Evolutionary conservation across 2,329 filamentous ascomycete species (phyloP), one percentile per base, ranked within the genome.

Genomic region (Talaromyces pinophilus): DNA sequence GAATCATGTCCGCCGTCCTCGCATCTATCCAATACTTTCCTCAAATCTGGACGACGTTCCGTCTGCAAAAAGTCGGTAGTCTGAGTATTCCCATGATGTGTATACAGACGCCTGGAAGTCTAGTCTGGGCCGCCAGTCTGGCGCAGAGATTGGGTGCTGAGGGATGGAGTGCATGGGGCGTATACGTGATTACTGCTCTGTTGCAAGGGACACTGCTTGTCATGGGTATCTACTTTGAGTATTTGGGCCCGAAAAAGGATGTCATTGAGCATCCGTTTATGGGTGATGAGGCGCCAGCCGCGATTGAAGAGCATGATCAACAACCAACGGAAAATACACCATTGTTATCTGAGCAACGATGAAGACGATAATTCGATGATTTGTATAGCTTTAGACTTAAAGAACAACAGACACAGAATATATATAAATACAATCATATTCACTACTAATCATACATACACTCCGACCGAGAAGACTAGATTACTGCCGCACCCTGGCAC

Each of bases 41-140:
- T 0, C 95, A 99, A 80, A 96, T 99, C 70, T 93, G 89, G 81
- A 97, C 91, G 62, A 99, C 95, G 0, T 96, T 92, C 80, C 86
- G 84, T 62, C 82, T 97, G 66, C 91, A 94, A 75, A 90, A 93
- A 72, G 90, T 96, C 1, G 93, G 93, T 64, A 97, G 93, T 76
- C 81, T 99, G 72, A 97, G 92, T 74, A 95, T 99, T 65, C 90
- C 92, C 4, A 98, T 97, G 90, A 98, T 99, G 93, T 91, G 91
- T 76, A 97, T 99, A 40, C 95, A 99, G 78, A 97, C 94, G 0
- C 95, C 95, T 0, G 95, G 95, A 0, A 93, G 92, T 67, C 89
- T 97, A 71, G 81, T 99, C 6, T 98, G 96, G 80, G 93, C 94
- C 0, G 89, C 86, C 13, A 97, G 93, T 76, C 81, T 99, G 52